phyloP scores from a whole-genome alignment of 2,329 filamentous ascomycete genomes.

The Fonsecaea pugnacius region DNA sequence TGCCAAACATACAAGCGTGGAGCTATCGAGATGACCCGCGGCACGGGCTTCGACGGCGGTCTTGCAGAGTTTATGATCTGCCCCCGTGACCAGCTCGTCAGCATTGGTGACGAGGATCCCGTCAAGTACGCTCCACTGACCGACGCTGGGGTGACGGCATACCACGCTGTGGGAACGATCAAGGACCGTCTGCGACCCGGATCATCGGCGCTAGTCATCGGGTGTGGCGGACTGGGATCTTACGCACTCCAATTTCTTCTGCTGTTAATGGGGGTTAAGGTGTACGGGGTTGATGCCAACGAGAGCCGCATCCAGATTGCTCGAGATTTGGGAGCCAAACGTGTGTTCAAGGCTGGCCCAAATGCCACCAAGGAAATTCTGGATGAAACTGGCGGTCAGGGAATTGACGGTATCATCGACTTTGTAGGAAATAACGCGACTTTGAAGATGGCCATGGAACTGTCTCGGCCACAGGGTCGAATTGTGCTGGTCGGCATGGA shows the following conservation, averaged over 20 bases:
- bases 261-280: constrained; percentile 15
- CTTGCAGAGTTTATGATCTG: constrained; percentile 30
- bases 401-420: constrained; percentile 28
- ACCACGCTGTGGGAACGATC: constrained; percentile 23
- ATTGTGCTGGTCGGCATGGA: constrained; percentile 30
- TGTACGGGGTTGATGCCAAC: constrained; percentile 25
- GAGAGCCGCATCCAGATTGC: constrained; percentile 22
- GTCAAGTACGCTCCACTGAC: constrained; percentile 28
- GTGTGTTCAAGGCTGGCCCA: constrained; percentile 18
- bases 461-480: constrained; percentile 22
- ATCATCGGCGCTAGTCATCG: constrained; percentile 22
- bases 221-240: constrained; percentile 25
- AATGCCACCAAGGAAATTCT: constrained; percentile 19
- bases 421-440: constrained; percentile 26
- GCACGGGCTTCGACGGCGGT: constrained; percentile 30
- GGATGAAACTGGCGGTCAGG: constrained; percentile 24
- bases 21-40: constrained; percentile 26
- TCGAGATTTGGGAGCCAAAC: constrained; percentile 20
- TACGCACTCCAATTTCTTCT: constrained; percentile 28
- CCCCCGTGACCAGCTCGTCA: constrained; percentile 26
- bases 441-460: constrained; percentile 18
- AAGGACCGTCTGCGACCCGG: constrained; percentile 25
- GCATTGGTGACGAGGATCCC: constrained; percentile 25
- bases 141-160: constrained; percentile 30
- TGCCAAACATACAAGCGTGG: constrained; percentile 26